Percentiles rank a stretch among this genome's conserved stretches.
Conservation (phyloP, 441 rosid genomes). For the Pelargonium exstipulatum region DNA sequence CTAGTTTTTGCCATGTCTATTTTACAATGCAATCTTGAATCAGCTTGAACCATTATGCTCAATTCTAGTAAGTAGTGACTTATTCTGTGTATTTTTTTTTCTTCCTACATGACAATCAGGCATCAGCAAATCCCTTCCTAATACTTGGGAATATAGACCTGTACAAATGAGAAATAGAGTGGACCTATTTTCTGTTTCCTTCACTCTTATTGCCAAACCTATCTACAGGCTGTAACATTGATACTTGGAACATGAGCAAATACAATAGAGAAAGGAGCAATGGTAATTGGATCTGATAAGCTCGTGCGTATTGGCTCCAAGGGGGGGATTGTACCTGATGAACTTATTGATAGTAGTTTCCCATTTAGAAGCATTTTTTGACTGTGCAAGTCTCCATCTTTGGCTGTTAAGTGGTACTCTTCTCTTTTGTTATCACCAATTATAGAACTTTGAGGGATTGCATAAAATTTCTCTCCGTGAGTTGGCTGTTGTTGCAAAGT, state of each 20-base stretch:
- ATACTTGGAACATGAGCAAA: slow-evolving; percentile 55
- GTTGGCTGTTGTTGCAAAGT: slow-evolving; percentile 26
- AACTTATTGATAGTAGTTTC: slow-evolving; percentile 44
- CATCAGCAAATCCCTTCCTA: background rate
- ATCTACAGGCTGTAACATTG: slow-evolving; percentile 54
- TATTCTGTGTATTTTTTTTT: background rate
- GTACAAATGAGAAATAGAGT: background rate
- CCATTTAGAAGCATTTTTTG: slow-evolving; percentile 76
- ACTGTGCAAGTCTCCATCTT: slow-evolving; percentile 76
- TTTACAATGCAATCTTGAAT: slow-evolving; percentile 2
- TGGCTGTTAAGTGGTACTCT: slow-evolving; percentile 81
- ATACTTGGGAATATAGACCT: background rate
- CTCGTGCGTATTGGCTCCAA: slow-evolving; percentile 47
- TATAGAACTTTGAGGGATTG: slow-evolving; percentile 24
- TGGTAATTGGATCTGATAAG: slow-evolving; percentile 41
- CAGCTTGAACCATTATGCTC: background rate
- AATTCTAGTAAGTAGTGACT: background rate
- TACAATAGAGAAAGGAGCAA: slow-evolving; percentile 66
- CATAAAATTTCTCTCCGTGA: slow-evolving; percentile 20
- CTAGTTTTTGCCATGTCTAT: background rate
- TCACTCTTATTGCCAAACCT: slow-evolving; percentile 14
- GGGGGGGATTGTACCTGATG: slow-evolving; percentile 58
- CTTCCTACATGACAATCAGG: no score
- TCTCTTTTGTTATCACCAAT: slow-evolving; percentile 41
- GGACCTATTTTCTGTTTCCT: background rate